Evolutionary conservation across 2,329 filamentous ascomycete genomes (phyloP).

Genomic region (Trichoderma afroharzianum): DNA sequence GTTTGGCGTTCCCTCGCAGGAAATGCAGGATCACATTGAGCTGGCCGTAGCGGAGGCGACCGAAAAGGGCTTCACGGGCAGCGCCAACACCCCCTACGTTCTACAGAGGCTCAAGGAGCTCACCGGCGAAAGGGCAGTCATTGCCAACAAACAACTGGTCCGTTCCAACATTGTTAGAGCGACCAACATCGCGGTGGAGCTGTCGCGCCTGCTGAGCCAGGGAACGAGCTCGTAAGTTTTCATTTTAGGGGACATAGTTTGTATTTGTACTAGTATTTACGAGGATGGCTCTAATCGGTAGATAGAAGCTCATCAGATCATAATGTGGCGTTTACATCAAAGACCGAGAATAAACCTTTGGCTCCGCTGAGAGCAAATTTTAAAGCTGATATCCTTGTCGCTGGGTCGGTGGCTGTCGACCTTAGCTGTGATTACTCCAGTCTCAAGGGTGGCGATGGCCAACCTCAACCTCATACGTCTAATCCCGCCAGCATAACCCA

Average conservation of each 20-base stretch:
- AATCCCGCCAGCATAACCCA: constrained; percentile 80
- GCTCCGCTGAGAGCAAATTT: constrained; percentile 15
- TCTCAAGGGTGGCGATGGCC: constrained; percentile 26
- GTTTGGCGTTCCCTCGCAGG: constrained; percentile 62
- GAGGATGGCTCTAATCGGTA: constrained; percentile 35
- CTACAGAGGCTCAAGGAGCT: constrained; percentile 75
- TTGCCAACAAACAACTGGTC: constrained; percentile 67
- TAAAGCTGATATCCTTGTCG: constrained; percentile 70
- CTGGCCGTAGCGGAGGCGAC: constrained; percentile 63
- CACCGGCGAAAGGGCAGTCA: constrained; percentile 66
- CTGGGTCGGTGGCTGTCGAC: constrained; percentile 87
- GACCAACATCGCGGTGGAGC: constrained; percentile 51
- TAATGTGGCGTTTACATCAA: constrained; percentile 19
- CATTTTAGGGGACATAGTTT: constrained; percentile 18
- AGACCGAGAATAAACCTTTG: constrained; percentile 18
- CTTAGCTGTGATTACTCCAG: constrained; percentile 71
- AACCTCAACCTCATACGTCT: constrained; percentile 68
- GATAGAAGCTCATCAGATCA: constrained; percentile 29
- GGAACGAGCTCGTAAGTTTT: constrained; percentile 36
- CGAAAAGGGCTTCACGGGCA: constrained; percentile 65
- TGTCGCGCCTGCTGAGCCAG: constrained; percentile 42
- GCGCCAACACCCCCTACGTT: constrained; percentile 80
- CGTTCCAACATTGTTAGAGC: constrained; percentile 52
- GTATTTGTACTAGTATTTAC: constrained; percentile 7
- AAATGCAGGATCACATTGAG: constrained; percentile 68